These are phyloP conservation scores for Tolypocladium amazonense DNA, from an alignment of 2,329 filamentous ascomycete genomes.

Conservation along the genomic window DNA sequence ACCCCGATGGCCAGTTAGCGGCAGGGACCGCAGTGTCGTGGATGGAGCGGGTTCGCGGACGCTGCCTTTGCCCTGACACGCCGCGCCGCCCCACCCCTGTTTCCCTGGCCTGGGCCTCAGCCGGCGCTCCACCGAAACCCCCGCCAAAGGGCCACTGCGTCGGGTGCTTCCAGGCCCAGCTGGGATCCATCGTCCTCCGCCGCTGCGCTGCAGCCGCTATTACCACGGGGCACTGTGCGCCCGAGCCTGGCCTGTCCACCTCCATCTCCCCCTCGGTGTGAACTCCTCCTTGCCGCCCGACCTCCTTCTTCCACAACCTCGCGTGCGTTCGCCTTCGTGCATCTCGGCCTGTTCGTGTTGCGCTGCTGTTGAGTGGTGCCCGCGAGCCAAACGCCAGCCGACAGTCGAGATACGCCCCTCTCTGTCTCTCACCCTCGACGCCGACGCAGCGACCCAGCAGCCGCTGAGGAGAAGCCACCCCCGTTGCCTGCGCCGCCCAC, in stretches of 20 bases:
- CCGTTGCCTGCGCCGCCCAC: too few species aligned
- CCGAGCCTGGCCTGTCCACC: neutral
- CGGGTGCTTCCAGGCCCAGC: neutral
- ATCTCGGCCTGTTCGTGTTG: neutral
- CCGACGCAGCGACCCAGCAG: neutral
- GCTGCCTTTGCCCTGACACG: slow-evolving; percentile 1
- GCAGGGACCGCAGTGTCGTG: neutral
- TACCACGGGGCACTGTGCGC: neutral
- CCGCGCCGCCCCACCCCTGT: slow-evolving; percentile 1
- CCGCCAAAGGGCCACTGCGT: neutral
- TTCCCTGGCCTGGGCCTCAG: slow-evolving; percentile 6
- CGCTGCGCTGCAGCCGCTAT: neutral
- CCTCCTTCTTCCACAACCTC: slow-evolving; percentile 7
- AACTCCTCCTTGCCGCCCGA: slow-evolving; percentile 8
- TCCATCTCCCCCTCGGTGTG: neutral
- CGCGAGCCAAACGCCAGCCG: neutral
- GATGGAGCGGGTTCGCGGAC: neutral
- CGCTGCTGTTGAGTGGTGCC: neutral
- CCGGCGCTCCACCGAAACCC: neutral
- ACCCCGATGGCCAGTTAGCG: neutral
- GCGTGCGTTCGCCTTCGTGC: slow-evolving; percentile 1
- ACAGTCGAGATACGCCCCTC: neutral
- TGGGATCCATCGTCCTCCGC: neutral
- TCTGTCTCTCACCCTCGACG: neutral
- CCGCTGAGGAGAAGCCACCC: neutral